Base-by-base conservation (phyloP, 345 rosid genomes). In the Hypericum perforatum region DNA sequence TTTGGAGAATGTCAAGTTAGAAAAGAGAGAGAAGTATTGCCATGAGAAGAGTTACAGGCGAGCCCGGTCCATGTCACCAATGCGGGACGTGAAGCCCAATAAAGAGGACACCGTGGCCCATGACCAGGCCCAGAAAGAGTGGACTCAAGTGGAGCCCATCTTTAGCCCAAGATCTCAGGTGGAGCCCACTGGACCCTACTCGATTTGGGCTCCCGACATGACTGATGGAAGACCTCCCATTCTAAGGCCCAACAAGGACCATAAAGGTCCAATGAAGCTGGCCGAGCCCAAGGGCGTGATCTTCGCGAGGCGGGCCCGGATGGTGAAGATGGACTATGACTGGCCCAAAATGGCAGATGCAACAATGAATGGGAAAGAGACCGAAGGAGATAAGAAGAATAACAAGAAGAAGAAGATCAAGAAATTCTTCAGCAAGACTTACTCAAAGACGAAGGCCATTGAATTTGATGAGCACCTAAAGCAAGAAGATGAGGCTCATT, bases 1-100 rank as follows among this genome's bases (percentile, higher is more conserved):
- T 8, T 43, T 70, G 56, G 69, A 79, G 68, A 79, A 44, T 15
- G 76, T 79, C 40, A 70, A 61, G 70, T 67, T 51, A 49, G 76
- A 63, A 11, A 45, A 36, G 11, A 50, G 43, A 7, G 46, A 52
- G 7, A 37, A 45, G 2, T 22, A 11, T 8, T 43, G 29, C 10
- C 48, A 14, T 53, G 39, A 13, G n/a, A 55, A 7, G 2, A 14
- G 36, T 14, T 70, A 62, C 38, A 67, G 75, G 41, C 64, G 73
- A 45, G 48, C 70, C 2, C 44, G 16, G 51, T 76, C 82, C 9
- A 52, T 76, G 74, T 63, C 76, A 11, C 10, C 76, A 72, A 0
- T 16, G 63, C 14, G 39, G 59, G 38, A 57, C 54, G 37, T 13
- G 8, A 8, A 54, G 61, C 12, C 50, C 45, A 7, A 13, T 46